Evolutionary conservation across 352 stramenopile species (phyloP), one percentile per base, ranked within the genome.

Genomic region (Globisporangium polare): DNA sequence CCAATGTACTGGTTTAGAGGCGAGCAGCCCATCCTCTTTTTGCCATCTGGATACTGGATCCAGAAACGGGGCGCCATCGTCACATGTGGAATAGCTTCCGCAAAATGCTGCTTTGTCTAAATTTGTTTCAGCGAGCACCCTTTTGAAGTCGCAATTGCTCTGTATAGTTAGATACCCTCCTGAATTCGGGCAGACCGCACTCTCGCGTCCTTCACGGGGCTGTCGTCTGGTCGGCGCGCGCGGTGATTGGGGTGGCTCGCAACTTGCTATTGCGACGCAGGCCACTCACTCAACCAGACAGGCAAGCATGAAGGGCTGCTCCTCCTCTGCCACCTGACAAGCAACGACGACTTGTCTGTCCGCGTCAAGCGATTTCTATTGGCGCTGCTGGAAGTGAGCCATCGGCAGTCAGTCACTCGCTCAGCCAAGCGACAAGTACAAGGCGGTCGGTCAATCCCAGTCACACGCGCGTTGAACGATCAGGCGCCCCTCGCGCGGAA

Each of bases 281-380:
- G 43, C 43, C 43, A 50, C 43, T 56, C 50, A 39, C 49, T 35
- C 26, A 35, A 35, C 47, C 24, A 6, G 29, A 53, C 26, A 6
- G 29, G 35, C 26, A 27, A 53, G 24, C 18, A 53, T 37, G 26
- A 55, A 39, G 49, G 26, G 49, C 33, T 39, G 33, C 33, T 39
- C 33, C 33, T 39, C 33, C 49, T 55, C 49, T 55, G 49, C 49
- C 49, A 55, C 27, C 49, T 55, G 49, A 55, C 20, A 39, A 31
- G 15, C 33, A 9, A 39, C n/a, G n/a, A 13, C 26, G 49, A 55
- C 49, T 55, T 55, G 49, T 55, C 47, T 37, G 47, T 37, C 46
- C 27, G 27, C 26, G 47, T 53, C 26, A 55, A 55, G 49, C 49
- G 49, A 20, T 55, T 55, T 41, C 49, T 55, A 55, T 55, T 55